Conservation (phyloP, 352 stramenopile genomes). For the Thalassiosira pacifica region DNA sequence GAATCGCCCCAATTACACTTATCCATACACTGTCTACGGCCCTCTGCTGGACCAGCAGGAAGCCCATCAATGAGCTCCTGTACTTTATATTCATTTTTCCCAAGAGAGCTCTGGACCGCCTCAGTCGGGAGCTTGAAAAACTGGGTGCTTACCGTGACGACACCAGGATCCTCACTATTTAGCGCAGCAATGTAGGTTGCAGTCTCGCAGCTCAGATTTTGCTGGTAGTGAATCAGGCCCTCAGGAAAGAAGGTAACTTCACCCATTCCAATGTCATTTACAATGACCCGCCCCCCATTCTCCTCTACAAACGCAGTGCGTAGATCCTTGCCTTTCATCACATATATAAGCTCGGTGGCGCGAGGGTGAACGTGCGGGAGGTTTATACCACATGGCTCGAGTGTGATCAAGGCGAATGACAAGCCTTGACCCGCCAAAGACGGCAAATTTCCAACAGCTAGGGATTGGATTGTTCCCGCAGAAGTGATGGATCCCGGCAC, state of each 20-base stretch:
- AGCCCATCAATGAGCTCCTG: neutral
- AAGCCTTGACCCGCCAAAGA: neutral
- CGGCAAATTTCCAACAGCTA: neutral
- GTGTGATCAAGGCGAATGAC: neutral
- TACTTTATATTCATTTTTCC: neutral
- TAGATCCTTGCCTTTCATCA: conserved; percentile 11
- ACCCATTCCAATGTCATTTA: neutral
- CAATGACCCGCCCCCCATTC: neutral
- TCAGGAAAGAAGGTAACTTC: neutral
- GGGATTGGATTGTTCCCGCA: neutral
- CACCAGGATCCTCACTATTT: too few species aligned
- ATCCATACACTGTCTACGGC: neutral
- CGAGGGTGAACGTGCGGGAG: neutral
- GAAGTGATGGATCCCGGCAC: neutral
- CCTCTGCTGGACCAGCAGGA: neutral
- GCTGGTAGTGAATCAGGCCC: neutral
- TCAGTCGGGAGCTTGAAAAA: neutral
- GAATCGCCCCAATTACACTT: neutral
- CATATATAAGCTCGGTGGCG: conserved; percentile 15
- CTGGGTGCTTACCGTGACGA: neutral
- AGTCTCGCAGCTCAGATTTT: too few species aligned
- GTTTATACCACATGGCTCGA: neutral
- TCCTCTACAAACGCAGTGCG: neutral
- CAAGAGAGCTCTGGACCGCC: neutral
- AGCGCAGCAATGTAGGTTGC: too few species aligned